These are phyloP conservation scores for Priceomyces carsonii DNA, from an alignment of 805 yeast species.

Conservation along the genomic window DNA sequence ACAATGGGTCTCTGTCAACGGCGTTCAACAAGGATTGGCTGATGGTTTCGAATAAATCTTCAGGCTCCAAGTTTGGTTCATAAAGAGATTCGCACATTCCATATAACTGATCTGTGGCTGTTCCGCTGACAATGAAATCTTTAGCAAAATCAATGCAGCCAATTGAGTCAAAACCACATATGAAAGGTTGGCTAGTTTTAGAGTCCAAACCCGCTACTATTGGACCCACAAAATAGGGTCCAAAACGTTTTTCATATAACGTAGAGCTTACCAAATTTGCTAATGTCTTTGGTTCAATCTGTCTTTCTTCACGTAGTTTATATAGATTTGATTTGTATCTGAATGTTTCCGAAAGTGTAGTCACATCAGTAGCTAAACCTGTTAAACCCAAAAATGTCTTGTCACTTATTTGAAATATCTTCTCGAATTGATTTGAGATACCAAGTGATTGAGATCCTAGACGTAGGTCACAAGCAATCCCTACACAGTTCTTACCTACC, in stretches of 20 bases:
- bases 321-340: constrained; percentile 84
- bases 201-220: constrained; percentile 93
- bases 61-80: constrained; percentile 92
- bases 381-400: constrained; percentile 89
- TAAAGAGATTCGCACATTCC: constrained; percentile 98
- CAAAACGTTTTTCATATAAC: constrained; percentile 86
- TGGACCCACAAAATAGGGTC: constrained; percentile 97
- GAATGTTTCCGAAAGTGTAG: constrained; percentile 79
- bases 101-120: constrained; percentile 93
- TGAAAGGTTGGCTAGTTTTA: constrained; percentile 78
- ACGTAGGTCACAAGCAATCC: constrained; percentile 94
- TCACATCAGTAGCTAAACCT: constrained; percentile 93
- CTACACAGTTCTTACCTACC: constrained; percentile 98
- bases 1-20: constrained; percentile 93
- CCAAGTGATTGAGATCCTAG: constrained; percentile 94
- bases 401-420: constrained; percentile 77
- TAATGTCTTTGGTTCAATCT: constrained; percentile 89
- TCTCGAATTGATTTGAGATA: constrained; percentile 88
- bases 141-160: constrained; percentile 95
- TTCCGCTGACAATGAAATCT: constrained; percentile 94
- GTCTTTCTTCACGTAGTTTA: constrained; percentile 86
- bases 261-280: constrained; percentile 91
- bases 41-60: constrained; percentile 92
- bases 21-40: constrained; percentile 93
- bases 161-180: constrained; percentile 93